Conservation (phyloP, 2,329 filamentous ascomycete species). For the Penicillium sp. region DNA sequence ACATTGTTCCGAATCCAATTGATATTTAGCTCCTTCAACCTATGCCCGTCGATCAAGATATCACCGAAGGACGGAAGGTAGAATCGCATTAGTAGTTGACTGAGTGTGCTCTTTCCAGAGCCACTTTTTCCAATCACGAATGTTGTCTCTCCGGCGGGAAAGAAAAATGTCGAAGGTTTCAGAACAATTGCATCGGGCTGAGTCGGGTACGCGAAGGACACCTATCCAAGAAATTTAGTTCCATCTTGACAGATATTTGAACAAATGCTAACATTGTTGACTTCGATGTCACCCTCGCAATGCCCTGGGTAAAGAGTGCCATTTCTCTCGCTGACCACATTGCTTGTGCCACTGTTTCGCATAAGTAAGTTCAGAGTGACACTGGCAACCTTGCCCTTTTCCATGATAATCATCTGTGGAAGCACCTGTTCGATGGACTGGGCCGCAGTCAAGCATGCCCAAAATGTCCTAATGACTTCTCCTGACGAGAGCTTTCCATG, state of each 20-base stretch:
- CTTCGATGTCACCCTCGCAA: slow-evolving; percentile 66
- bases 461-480: slow-evolving; percentile 78
- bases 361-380: slow-evolving; percentile 56
- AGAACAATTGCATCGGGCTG: slow-evolving; percentile 62
- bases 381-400: slow-evolving; percentile 75
- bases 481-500: slow-evolving; percentile 59
- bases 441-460: slow-evolving; percentile 72
- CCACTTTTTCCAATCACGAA: slow-evolving; percentile 85
- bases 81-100: slow-evolving; percentile 73
- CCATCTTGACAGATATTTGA: not conserved
- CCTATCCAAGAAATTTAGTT: slow-evolving; percentile 45
- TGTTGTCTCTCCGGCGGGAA: slow-evolving; percentile 68
- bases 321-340: slow-evolving; percentile 27
- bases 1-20: slow-evolving; percentile 75
- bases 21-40: slow-evolving; percentile 60
- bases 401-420: slow-evolving; percentile 72
- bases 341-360: slow-evolving; percentile 21
- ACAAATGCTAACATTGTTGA: slow-evolving; percentile 57
- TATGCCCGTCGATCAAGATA: slow-evolving; percentile 65
- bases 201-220: slow-evolving; percentile 79
- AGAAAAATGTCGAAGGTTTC: slow-evolving; percentile 61
- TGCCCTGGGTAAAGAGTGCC: slow-evolving; percentile 32
- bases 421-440: slow-evolving; percentile 71
- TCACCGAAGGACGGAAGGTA: slow-evolving; percentile 66
- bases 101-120: slow-evolving; percentile 87